Conservation (phyloP, 768 basidiomycete genomes). For the Mycena belliarum region DNA sequence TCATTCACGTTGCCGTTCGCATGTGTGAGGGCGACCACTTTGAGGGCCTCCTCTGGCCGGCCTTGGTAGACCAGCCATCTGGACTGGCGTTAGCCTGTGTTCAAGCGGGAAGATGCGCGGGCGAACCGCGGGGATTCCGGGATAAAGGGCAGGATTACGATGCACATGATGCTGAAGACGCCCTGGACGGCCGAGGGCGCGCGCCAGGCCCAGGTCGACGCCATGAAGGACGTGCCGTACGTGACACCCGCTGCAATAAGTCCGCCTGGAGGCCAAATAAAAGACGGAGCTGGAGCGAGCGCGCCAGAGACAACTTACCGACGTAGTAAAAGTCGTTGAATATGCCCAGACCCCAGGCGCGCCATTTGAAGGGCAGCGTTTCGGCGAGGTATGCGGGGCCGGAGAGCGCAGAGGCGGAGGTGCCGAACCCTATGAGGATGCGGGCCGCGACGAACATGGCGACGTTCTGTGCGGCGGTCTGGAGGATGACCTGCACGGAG, state of each 20-base stretch:
- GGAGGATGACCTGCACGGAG: conserved; percentile 22
- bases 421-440: conserved; percentile 26
- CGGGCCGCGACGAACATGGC: conserved; percentile 27
- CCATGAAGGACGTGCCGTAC: conserved; percentile 30
- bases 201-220: conserved; percentile 35
- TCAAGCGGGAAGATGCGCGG: no score
- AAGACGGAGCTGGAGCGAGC: background rate
- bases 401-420: conserved; percentile 24
- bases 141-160: conserved; percentile 32
- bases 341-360: conserved; percentile 26
- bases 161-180: conserved; percentile 31
- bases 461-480: conserved; percentile 25
- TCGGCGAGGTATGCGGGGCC: conserved; percentile 27
- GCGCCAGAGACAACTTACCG: conserved; percentile 8
- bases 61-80: conserved; percentile 38
- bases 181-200: conserved; percentile 34
- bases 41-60: conserved; percentile 29
- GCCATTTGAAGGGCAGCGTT: conserved; percentile 24
- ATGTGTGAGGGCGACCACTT: conserved; percentile 31
- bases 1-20: conserved; percentile 28
- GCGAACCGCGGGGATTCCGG: conserved; percentile 45
- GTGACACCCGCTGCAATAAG: conserved; percentile 27
- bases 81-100: no score
- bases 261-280: conserved; percentile 4
- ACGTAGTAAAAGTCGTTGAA: conserved; percentile 29